phyloP scores from a whole-genome alignment of 1,139 yeast genomes.

The Zygoascus hellenicus region DNA sequence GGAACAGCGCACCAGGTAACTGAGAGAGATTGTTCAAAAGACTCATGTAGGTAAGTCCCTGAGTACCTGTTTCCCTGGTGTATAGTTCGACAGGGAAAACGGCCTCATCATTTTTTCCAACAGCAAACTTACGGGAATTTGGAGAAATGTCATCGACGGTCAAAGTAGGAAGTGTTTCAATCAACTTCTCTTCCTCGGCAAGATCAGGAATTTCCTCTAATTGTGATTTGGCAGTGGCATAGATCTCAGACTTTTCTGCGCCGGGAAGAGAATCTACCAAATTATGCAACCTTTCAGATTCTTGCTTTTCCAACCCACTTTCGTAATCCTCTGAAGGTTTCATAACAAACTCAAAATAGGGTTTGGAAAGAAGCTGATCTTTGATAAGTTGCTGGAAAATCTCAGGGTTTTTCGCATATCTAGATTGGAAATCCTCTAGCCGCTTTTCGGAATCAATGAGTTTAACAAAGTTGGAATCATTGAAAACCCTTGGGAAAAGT shows the following conservation, averaged over 20 bases:
- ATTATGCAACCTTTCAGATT: conserved; percentile 44
- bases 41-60: conserved; percentile 27
- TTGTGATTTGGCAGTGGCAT: conserved; percentile 52
- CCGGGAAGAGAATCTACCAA: conserved; percentile 45
- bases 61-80: conserved; percentile 33
- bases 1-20: conserved; percentile 55
- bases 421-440: conserved; percentile 54
- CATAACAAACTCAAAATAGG: conserved; percentile 71
- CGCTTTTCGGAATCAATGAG: conserved; percentile 59
- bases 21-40: conserved; percentile 34
- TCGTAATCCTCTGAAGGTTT: conserved; percentile 57
- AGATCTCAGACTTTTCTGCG: conserved; percentile 54
- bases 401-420: conserved; percentile 51
- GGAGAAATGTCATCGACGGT: conserved; percentile 66
- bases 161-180: conserved; percentile 74
- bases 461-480: conserved; percentile 64
- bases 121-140: conserved; percentile 40
- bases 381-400: conserved; percentile 51
- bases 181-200: conserved; percentile 54
- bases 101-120: neutral
- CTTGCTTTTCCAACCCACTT: conserved; percentile 47
- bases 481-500: conserved; percentile 78
- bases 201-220: conserved; percentile 56
- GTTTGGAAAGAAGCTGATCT: conserved; percentile 46
- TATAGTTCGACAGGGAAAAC: conserved; percentile 23